A percentile compares a stretch with the other conserved stretches of the same genome.
Evolutionary conservation across 345 rosid genomes (phyloP).

Genomic region (Moricandia moricandioides): DNA sequence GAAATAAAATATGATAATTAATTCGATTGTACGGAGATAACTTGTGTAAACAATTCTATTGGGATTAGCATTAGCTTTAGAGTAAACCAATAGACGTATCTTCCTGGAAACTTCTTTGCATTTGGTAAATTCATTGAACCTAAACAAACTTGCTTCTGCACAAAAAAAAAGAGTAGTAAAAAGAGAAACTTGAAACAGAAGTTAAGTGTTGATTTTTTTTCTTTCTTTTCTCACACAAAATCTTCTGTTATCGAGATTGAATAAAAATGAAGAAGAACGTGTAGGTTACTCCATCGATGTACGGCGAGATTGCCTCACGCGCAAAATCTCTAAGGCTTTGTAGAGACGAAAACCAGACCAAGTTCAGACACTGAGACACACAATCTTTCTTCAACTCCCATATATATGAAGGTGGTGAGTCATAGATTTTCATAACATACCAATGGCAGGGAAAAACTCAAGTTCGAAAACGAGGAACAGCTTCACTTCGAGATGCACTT

Average conservation of each 20-base stretch:
- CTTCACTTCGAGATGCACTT: constrained; percentile 56
- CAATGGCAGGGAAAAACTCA: constrained; percentile 37
- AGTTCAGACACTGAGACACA: constrained; percentile 20
- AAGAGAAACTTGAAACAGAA: constrained; percentile 24
- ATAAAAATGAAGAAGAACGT: neutral
- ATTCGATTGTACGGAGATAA: neutral
- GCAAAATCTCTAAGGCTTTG: constrained; percentile 19
- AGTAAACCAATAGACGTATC: constrained; percentile 13
- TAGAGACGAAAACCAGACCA: constrained; percentile 23
- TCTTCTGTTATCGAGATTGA: constrained; percentile 12
- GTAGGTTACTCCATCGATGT: constrained; percentile 16
- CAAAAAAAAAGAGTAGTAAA: neutral
- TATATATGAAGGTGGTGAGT: neutral
- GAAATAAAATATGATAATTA: neutral
- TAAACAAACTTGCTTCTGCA: constrained; percentile 13
- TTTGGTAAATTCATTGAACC: constrained; percentile 30
- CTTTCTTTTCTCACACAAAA: neutral
- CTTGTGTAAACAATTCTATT: neutral
- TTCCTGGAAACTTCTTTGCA: constrained; percentile 22
- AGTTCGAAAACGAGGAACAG: constrained; percentile 17
- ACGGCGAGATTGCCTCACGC: constrained; percentile 31
- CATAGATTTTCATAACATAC: neutral
- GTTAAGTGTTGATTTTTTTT: constrained; percentile 4
- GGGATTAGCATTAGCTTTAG: neutral
- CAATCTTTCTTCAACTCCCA: neutral